Conservation (phyloP, 495 filamentous ascomycete species). For the Parmelia sp. region DNA sequence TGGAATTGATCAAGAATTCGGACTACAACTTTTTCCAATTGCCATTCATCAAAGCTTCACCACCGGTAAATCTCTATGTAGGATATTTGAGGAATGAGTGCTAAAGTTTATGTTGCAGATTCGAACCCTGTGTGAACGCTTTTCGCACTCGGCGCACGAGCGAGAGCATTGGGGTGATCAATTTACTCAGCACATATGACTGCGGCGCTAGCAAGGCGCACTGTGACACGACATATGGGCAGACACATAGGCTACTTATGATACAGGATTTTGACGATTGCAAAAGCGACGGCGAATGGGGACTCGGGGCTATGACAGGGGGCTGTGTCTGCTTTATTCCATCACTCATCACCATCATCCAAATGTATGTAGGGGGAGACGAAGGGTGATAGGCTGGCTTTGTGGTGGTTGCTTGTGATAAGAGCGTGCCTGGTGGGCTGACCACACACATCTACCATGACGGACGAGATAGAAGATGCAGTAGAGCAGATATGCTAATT, state of each 20-base stretch:
- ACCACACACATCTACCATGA: constrained; percentile 2
- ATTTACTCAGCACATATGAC: constrained; percentile 4
- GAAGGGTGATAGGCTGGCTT: constrained; percentile 11
- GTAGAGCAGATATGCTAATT: background rate
- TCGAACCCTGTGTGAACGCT: constrained; percentile 12
- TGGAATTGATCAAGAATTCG: constrained; percentile 87
- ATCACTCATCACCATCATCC: constrained; percentile 2
- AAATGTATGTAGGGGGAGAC: constrained; percentile 4
- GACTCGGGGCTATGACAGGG: constrained; percentile 7
- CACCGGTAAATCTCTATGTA: constrained; percentile 55
- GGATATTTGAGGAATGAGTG: background rate
- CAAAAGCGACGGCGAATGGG: constrained; percentile 17
- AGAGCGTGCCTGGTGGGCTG: background rate
- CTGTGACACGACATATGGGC: constrained; percentile 11
- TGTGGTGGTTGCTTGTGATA: constrained; percentile 9
- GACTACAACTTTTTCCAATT: constrained; percentile 86
- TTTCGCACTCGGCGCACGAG: constrained; percentile 16
- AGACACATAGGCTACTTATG: constrained; percentile 3
- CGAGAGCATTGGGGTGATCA: constrained; percentile 18
- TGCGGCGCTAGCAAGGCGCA: constrained; percentile 12
- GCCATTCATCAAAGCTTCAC: constrained; percentile 81
- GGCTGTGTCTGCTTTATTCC: constrained; percentile 7
- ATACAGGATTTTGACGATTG: constrained; percentile 8
- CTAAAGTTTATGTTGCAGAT: constrained; percentile 1
- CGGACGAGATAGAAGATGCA: background rate